Evolutionary conservation across 2,329 filamentous ascomycete species (phyloP).

Genomic region (Colletotrichum chlorophyti): DNA sequence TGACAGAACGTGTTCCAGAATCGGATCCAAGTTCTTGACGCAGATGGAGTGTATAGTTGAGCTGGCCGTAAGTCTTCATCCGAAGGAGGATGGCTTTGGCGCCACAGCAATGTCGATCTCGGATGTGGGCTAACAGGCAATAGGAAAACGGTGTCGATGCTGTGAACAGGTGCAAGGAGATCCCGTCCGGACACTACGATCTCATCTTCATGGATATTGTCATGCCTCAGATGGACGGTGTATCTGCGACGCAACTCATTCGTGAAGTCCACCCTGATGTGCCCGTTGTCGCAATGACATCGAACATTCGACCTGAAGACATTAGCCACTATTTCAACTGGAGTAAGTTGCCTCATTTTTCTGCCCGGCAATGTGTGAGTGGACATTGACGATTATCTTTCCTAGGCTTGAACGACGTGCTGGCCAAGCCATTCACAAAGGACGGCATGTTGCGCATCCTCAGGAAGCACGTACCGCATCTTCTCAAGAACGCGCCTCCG

Average conservation of each 20-base stretch:
- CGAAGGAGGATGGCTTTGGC: not conserved
- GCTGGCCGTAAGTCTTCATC: slow-evolving; percentile 62
- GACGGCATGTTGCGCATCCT: slow-evolving; percentile 85
- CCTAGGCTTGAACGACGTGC: slow-evolving; percentile 95
- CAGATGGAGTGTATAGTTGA: slow-evolving; percentile 73
- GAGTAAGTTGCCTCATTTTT: slow-evolving; percentile 28
- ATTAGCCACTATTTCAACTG: slow-evolving; percentile 91
- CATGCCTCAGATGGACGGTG: slow-evolving; percentile 95
- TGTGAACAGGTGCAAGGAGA: slow-evolving; percentile 77
- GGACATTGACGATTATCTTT: slow-evolving; percentile 12
- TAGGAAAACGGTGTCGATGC: slow-evolving; percentile 83
- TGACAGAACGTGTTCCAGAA: slow-evolving; percentile 70
- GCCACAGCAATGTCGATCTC: no score
- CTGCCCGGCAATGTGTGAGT: not conserved
- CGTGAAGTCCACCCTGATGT: slow-evolving; percentile 82
- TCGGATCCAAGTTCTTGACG: slow-evolving; percentile 71
- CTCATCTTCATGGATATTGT: slow-evolving; percentile 92
- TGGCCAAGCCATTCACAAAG: slow-evolving; percentile 95
- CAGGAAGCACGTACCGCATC: slow-evolving; percentile 85
- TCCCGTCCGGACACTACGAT: slow-evolving; percentile 60
- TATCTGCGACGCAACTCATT: slow-evolving; percentile 93
- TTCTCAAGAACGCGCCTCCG: slow-evolving; percentile 71
- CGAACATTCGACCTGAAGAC: slow-evolving; percentile 95
- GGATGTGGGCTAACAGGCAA: slow-evolving; percentile 13
- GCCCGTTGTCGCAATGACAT: slow-evolving; percentile 98